phyloP scores from a whole-genome alignment of 108 stramenopile genomes.

The Fragilaria radians region DNA sequence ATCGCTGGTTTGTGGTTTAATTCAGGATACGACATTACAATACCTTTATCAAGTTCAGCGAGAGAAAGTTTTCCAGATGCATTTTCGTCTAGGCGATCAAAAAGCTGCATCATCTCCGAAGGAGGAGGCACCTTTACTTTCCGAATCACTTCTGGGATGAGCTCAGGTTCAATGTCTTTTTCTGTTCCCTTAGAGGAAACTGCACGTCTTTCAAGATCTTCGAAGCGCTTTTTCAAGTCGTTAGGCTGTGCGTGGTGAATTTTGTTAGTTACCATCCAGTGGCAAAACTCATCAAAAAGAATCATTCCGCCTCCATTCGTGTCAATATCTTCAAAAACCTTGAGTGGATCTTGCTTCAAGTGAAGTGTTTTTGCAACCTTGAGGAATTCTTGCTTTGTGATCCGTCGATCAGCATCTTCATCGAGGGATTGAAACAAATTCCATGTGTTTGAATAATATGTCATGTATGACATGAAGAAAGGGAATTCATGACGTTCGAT shows the following conservation, averaged over 20 bases:
- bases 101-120: slow-evolving; percentile 2
- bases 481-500: slow-evolving; percentile 13
- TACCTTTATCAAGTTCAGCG: slow-evolving; percentile 8
- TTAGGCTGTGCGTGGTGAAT: not conserved
- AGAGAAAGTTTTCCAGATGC: slow-evolving; percentile 11
- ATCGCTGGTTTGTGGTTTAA: slow-evolving; percentile 18
- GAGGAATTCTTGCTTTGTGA: slow-evolving; percentile 17
- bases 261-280: slow-evolving; percentile 19
- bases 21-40: slow-evolving; percentile 4
- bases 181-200: not conserved
- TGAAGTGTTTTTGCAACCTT: slow-evolving; percentile 3
- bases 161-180: not conserved
- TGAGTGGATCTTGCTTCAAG: slow-evolving; percentile 15
- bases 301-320: slow-evolving; percentile 25
- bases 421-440: slow-evolving; percentile 8
- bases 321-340: slow-evolving; percentile 22
- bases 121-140: not conserved
- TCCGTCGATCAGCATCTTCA: slow-evolving; percentile 14
- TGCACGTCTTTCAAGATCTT: not conserved
- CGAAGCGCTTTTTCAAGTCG: not conserved
- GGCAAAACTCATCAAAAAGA: slow-evolving; percentile 32
- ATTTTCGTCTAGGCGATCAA: slow-evolving; percentile 12
- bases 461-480: slow-evolving; percentile 8
- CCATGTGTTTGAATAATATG: slow-evolving; percentile 18
- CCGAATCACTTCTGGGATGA: not conserved